Percentiles rank a stretch among this genome's conserved stretches.
phyloP scores from a whole-genome alignment of 2,329 filamentous ascomycete species.

The Drechslerella coelobrocha region DNA sequence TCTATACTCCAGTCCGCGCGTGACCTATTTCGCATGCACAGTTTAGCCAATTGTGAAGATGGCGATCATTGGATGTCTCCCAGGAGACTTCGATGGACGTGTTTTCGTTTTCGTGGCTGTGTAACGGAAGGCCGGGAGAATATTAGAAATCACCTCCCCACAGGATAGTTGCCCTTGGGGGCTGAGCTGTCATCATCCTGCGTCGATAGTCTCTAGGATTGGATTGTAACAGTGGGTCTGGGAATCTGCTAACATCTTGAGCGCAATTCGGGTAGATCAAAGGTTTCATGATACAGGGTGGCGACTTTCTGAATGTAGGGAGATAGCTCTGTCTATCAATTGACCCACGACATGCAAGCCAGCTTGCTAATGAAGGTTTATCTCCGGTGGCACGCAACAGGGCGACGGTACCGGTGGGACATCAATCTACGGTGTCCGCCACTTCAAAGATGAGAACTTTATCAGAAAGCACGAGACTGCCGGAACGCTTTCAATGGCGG shows the following conservation, averaged over 20 bases:
- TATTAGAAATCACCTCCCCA: conserved; percentile 2
- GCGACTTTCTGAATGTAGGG: conserved; percentile 79
- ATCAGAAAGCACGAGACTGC: conserved; percentile 76
- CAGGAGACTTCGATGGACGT: too few relatives aligned
- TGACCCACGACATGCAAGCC: background rate
- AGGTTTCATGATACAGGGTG: conserved; percentile 97
- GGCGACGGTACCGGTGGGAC: conserved; percentile 89
- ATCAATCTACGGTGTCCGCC: conserved; percentile 83
- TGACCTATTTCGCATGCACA: too few relatives aligned
- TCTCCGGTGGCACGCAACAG: conserved; percentile 21
- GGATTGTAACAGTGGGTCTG: background rate
- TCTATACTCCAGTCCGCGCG: too few relatives aligned
- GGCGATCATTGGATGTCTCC: too few relatives aligned
- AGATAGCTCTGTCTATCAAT: background rate
- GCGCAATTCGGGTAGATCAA: conserved; percentile 69
- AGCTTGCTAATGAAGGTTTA: background rate
- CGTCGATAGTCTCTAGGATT: background rate
- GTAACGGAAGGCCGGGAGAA: conserved; percentile 13
- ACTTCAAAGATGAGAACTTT: conserved; percentile 93
- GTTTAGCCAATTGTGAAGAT: too few relatives aligned
- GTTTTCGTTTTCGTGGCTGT: conserved; percentile 13
- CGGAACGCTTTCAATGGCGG: conserved; percentile 90
- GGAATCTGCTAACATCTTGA: background rate
- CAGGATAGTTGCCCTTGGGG: background rate
- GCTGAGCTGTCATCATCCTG: background rate